A percentile compares a stretch with the other conserved stretches of the same genome.
phyloP scores from a whole-genome alignment of 2,329 filamentous ascomycete genomes.

The Colletotrichum tropicicola region DNA sequence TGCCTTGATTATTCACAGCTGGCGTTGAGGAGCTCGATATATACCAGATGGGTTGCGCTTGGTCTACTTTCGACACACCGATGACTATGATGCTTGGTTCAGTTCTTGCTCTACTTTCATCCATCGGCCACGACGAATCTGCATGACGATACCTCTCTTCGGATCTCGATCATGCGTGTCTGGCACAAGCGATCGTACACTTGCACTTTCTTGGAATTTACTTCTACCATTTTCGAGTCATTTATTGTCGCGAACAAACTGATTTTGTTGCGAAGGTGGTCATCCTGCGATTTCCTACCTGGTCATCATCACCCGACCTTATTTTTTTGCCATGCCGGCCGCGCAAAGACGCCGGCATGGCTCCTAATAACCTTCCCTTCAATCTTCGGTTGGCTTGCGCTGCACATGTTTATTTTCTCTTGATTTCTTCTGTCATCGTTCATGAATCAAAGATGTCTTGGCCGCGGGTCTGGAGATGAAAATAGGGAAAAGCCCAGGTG shows the following conservation, averaged over 20 bases:
- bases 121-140: conserved; percentile 61
- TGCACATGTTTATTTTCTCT: conserved; percentile 39
- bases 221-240: conserved; percentile 30
- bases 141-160: conserved; percentile 64
- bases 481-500: conserved; percentile 48
- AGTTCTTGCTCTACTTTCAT: conserved; percentile 34
- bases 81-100: conserved; percentile 33
- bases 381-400: conserved; percentile 26
- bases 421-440: conserved; percentile 36
- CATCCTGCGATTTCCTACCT: not conserved
- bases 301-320: not conserved
- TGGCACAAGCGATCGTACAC: conserved; percentile 65
- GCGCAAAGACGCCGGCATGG: conserved; percentile 16
- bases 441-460: conserved; percentile 31
- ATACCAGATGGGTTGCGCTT: conserved; percentile 34
- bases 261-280: conserved; percentile 9
- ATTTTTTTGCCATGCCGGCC: not conserved
- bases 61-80: conserved; percentile 31
- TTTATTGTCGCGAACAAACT: conserved; percentile 28
- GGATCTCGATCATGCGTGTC: conserved; percentile 66
- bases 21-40: conserved; percentile 33
- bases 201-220: conserved; percentile 40
- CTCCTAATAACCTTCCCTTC: conserved; percentile 28
- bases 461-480: conserved; percentile 36
- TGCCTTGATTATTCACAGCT: conserved; percentile 31